Evolutionary conservation across 2,329 filamentous ascomycete genomes (phyloP).

Genomic region (Stenocarpella maydis): DNA sequence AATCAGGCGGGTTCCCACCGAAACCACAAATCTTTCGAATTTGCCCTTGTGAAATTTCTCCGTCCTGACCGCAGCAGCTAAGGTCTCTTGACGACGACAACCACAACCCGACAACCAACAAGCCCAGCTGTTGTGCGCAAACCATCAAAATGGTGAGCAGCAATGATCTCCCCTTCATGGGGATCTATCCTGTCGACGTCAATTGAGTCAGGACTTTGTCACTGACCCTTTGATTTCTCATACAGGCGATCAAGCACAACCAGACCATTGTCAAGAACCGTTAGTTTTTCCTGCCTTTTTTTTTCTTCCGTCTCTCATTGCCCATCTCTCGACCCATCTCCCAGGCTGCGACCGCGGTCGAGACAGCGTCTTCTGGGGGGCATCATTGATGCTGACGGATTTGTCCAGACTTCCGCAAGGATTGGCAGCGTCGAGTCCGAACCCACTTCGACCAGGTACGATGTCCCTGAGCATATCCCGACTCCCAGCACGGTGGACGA

Average conservation of each 20-base stretch:
- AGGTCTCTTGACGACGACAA: slow-evolving; percentile 34
- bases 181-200: slow-evolving; percentile 31
- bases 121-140: slow-evolving; percentile 55
- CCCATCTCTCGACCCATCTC: slow-evolving; percentile 36
- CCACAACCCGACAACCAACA: slow-evolving; percentile 28
- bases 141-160: slow-evolving; percentile 62
- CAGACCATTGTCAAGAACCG: slow-evolving; percentile 97
- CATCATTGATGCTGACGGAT: slow-evolving; percentile 47
- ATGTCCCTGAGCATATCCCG: slow-evolving; percentile 39
- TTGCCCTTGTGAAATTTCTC: slow-evolving; percentile 34
- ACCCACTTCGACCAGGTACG: slow-evolving; percentile 99
- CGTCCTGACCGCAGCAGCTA: slow-evolving; percentile 16
- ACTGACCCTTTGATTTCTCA: slow-evolving; percentile 45
- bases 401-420: slow-evolving; percentile 92
- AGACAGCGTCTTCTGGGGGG: neutral
- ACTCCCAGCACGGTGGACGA: slow-evolving; percentile 28
- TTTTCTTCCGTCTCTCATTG: neutral
- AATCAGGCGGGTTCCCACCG: slow-evolving; percentile 35
- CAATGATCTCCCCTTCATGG: slow-evolving; percentile 16
- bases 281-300: slow-evolving; percentile 57
- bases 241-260: slow-evolving; percentile 98
- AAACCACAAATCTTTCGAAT: slow-evolving; percentile 33
- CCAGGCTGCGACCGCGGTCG: slow-evolving; percentile 38
- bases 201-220: slow-evolving; percentile 39
- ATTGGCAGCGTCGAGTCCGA: slow-evolving; percentile 99